Evolutionary conservation across 2,329 filamentous ascomycete species (phyloP).

Genomic region (Fusarium sp.): DNA sequence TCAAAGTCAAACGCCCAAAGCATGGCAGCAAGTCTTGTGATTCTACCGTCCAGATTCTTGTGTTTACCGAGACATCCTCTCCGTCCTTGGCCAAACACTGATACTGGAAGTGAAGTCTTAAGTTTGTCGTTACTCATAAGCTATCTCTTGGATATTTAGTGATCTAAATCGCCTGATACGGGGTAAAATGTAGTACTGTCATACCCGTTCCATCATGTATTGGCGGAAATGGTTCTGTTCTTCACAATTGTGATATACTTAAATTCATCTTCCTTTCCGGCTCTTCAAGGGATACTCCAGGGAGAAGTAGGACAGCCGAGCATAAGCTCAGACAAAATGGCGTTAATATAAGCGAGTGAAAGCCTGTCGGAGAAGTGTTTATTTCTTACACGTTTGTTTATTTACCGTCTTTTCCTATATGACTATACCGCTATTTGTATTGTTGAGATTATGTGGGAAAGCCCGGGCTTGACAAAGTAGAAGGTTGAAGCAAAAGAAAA

Average conservation of each 20-base stretch:
- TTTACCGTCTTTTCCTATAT: too few species aligned
- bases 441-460: too few species aligned
- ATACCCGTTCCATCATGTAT: background rate
- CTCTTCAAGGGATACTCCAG: background rate
- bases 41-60: background rate
- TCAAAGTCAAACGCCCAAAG: background rate
- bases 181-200: background rate
- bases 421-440: too few species aligned
- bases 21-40: background rate
- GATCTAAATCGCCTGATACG: background rate
- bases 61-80: background rate
- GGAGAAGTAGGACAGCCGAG: background rate
- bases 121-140: background rate
- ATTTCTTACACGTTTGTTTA: too few species aligned
- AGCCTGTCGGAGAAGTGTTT: background rate
- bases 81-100: background rate
- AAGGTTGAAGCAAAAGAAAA: too few species aligned
- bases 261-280: background rate
- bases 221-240: background rate
- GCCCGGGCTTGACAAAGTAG: too few species aligned
- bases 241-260: background rate
- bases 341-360: background rate
- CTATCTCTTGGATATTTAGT: background rate
- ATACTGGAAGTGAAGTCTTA: background rate
- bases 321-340: background rate